These are phyloP conservation scores for Ceratocystis ficicola DNA, from an alignment of 2,329 filamentous ascomycete species.

Conservation along the genomic window DNA sequence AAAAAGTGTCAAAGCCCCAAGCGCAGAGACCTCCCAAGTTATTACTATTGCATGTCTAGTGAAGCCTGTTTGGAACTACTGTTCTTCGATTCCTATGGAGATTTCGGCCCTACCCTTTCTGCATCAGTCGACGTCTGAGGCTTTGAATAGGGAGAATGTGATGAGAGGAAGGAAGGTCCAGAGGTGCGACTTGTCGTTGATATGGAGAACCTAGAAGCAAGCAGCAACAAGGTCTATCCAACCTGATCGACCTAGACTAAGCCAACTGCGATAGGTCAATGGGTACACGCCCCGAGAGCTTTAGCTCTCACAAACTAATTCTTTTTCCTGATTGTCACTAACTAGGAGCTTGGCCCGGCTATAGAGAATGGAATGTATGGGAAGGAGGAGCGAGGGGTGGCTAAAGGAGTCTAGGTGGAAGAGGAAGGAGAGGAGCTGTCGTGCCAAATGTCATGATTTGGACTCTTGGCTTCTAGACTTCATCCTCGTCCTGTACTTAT, in stretches of 20 bases:
- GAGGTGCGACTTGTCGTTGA: not conserved
- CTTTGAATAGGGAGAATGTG: not conserved
- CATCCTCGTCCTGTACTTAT: conserved; percentile 4
- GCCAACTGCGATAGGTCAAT: no score
- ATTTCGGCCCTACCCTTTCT: not conserved
- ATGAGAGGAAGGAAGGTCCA: not conserved
- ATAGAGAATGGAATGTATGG: not conserved
- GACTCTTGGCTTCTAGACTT: not conserved
- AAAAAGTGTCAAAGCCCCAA: not conserved
- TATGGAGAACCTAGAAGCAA: not conserved
- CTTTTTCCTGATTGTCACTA: no score
- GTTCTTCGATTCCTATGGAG: not conserved
- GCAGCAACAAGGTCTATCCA: no score
- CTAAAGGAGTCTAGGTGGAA: not conserved
- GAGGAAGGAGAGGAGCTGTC: not conserved
- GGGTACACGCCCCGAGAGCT: no score
- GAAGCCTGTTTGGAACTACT: not conserved
- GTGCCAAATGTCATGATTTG: not conserved
- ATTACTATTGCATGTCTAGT: not conserved
- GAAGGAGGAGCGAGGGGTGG: not conserved
- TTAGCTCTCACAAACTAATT: no score
- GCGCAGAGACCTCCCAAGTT: not conserved
- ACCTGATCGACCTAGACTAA: no score
- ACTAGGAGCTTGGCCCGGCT: not conserved
- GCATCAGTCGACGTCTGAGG: not conserved